Base-by-base conservation (phyloP, 345 rosid species). In the Eucalyptus microcorys region DNA sequence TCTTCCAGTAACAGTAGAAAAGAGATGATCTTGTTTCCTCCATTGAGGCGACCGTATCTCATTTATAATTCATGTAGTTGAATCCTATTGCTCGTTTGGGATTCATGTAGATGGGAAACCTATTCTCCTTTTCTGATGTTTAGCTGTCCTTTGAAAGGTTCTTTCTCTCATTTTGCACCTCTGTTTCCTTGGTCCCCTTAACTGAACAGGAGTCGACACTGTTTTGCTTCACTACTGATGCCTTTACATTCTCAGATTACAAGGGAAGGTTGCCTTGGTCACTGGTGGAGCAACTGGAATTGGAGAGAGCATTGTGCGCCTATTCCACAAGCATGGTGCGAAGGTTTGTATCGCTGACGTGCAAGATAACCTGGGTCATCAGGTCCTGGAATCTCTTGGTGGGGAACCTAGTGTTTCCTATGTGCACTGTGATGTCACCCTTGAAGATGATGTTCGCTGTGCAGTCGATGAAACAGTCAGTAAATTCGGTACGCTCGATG, bases 261-360 rank as follows among this genome's bases (percentile, higher is more conserved):
- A 88, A 19, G 98, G 97, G 89, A 95, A 95, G 91, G 97, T 96
- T 43, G 98, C 99, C 64, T 87, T 96, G 90, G 91, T 97, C 53
- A 96, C 98, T 3, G 98, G 99, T 86, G 99, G 97, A 93, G 97
- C 98, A 59, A 88, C 92, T 27, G 99, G 99, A 83, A 96, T 97
- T 61, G 99, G 99, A 32, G 99, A 97, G 92, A 94, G 96, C 91
- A 97, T 95, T 40, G 96, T 87, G 52, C 96, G 95, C 27, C 91
- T 94, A 47, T 96, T 97, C 91, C 94, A 94, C 94, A 93, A 90
- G 86, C 98, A 97, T 30, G 98, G 99, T 14, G 97, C 97, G 5
- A 95, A 93, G 91, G 95, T 97, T 86, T 96, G 99, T 88, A 89
- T 96, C 55, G 91, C 91, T 2, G 99, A 97, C 85, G 86, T 96